These are phyloP conservation scores for Protomyces pachydermus DNA, from an alignment of 1,139 yeast genomes.

Conservation along the genomic window DNA sequence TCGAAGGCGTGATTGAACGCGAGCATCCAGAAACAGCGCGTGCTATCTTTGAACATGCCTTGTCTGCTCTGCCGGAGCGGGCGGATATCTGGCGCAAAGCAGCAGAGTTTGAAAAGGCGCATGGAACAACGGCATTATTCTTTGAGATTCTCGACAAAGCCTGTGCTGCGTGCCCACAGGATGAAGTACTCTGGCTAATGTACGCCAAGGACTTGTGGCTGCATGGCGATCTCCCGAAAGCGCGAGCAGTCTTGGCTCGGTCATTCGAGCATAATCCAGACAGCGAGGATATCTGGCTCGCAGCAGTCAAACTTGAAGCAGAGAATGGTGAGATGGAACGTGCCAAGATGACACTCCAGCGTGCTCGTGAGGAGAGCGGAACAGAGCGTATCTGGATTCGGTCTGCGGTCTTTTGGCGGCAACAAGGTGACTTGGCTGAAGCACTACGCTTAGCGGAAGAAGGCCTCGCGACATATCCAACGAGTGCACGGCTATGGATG, in stretches of 20 bases:
- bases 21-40: constrained; percentile 44
- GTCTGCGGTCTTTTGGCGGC: constrained; percentile 55
- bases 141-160: constrained; percentile 53
- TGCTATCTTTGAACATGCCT: constrained; percentile 49
- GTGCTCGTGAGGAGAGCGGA: constrained; percentile 42
- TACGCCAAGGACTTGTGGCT: constrained; percentile 66
- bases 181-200: constrained; percentile 56
- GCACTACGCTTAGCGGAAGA: constrained; percentile 45
- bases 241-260: constrained; percentile 51
- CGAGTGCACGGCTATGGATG: constrained; percentile 50
- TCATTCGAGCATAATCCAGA: constrained; percentile 47
- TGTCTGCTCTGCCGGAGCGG: constrained; percentile 49
- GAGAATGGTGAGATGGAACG: constrained; percentile 42
- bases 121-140: constrained; percentile 40
- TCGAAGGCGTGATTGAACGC: constrained; percentile 37
- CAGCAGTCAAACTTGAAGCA: constrained; percentile 60
- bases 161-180: constrained; percentile 47
- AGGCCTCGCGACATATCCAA: constrained; percentile 50
- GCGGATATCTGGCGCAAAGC: constrained; percentile 54
- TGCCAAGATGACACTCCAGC: constrained; percentile 47
- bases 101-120: constrained; percentile 46
- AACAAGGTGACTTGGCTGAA: constrained; percentile 35
- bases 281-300: constrained; percentile 62
- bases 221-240: constrained; percentile 47
- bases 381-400: constrained; percentile 58